A percentile compares a stretch with the other conserved stretches of the same genome.
phyloP scores from a whole-genome alignment of 257 asterid species.

The Eucommia ulmoides region DNA sequence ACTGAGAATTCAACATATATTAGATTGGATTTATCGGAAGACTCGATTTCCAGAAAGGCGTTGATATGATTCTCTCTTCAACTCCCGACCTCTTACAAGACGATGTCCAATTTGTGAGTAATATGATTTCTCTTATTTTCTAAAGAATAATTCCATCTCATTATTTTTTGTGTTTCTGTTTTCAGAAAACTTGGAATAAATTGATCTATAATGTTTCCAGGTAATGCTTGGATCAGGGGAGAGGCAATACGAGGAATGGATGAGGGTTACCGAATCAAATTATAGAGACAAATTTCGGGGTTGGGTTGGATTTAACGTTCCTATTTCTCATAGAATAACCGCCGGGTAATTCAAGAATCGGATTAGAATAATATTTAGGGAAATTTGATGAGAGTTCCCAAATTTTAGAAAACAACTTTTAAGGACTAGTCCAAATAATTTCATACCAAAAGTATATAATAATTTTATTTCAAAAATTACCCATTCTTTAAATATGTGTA shows the following conservation, averaged over 20 bases:
- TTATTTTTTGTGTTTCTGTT: background rate
- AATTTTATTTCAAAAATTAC: background rate
- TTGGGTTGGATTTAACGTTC: conserved; percentile 97
- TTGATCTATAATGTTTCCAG: conserved; percentile 21
- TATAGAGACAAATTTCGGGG: conserved; percentile 70
- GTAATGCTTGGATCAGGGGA: conserved; percentile 99
- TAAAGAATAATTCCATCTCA: background rate
- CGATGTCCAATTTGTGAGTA: conserved; percentile 80
- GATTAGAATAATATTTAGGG: no score
- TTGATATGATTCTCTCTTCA: conserved; percentile 79
- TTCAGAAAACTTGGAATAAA: no score
- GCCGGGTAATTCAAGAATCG: conserved; percentile 56
- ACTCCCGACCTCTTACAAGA: conserved; percentile 80
- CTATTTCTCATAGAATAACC: conserved; percentile 82
- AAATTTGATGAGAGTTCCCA: no score
- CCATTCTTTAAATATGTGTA: background rate
- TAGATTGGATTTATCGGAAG: conserved; percentile 98
- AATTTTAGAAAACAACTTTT: no score
- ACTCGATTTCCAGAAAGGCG: conserved; percentile 92
- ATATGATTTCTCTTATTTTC: no score
- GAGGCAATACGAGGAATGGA: conserved; percentile 95
- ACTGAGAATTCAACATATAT: conserved; percentile 5
- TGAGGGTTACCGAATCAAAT: conserved; percentile 57
- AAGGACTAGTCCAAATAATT: no score
- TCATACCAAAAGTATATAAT: no score